A percentile compares a stretch with the other conserved stretches of the same genome.
Evolutionary conservation across 192 early-diverging fungal genomes (phyloP).

Genomic region (Coemansia sp.): DNA sequence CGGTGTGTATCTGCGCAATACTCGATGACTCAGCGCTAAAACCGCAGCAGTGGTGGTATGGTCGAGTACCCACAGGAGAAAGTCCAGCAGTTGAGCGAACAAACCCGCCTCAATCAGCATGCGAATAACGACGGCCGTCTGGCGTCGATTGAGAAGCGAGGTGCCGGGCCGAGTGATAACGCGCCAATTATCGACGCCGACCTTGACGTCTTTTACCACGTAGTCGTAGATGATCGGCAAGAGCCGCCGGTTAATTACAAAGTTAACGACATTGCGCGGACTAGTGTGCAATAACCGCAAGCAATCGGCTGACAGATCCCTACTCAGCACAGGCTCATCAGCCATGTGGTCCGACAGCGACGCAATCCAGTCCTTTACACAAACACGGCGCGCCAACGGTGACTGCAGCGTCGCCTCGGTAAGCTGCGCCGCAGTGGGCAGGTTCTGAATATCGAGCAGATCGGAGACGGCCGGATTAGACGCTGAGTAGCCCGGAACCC

Average conservation of each 20-base stretch:
- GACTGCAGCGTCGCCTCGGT: constrained; percentile 3
- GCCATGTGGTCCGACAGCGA: constrained; percentile 18
- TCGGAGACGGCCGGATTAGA: background rate
- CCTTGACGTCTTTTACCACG: constrained; percentile 50
- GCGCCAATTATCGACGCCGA: constrained; percentile 70
- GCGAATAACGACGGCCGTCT: constrained; percentile 51
- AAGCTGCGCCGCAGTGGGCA: constrained; percentile 23
- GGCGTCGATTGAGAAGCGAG: constrained; percentile 69
- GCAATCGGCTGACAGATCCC: background rate
- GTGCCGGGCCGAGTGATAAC: constrained; percentile 75
- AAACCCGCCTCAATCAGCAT: constrained; percentile 15
- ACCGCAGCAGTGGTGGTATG: constrained; percentile 23
- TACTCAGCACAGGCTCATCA: constrained; percentile 14
- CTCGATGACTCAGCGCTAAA: constrained; percentile 9
- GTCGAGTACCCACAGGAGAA: constrained; percentile 38
- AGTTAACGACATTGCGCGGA: constrained; percentile 23
- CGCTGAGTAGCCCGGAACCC: constrained; percentile 8
- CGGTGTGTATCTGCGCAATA: constrained; percentile 19
- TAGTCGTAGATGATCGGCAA: constrained; percentile 43
- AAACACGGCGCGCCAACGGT: constrained; percentile 12
- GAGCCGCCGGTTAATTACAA: constrained; percentile 30
- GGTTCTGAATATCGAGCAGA: constrained; percentile 4
- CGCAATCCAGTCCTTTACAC: constrained; percentile 42
- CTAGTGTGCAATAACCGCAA: constrained; percentile 5
- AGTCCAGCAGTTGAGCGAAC: constrained; percentile 26